Evolutionary conservation across 1,139 yeast species (phyloP), one percentile per base, ranked within the genome.

Genomic region (Taphrina deformans): DNA sequence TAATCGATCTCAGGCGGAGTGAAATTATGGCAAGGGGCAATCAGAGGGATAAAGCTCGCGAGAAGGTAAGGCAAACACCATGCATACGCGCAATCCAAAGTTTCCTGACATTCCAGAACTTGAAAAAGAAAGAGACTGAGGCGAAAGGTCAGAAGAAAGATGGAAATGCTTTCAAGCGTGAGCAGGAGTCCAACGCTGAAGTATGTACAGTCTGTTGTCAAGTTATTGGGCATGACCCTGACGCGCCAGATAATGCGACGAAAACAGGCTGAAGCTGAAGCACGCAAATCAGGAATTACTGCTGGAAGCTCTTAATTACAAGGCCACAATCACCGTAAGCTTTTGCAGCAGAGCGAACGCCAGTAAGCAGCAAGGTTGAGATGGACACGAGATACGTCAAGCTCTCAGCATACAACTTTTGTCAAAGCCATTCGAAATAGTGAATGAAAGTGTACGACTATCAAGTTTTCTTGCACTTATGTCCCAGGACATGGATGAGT

Each of bases 151-250:
- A 35, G 33, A 53, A 53, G 35, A 53, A 53, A 24, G 58, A 53
- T 24, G 58, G 58, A 18, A 53, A 53, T 38, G 58, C 58, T n/a
- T 53, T 53, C 58, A 53, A 53, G 35, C 35, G 40, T 6, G 31
- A 38, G 16, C 58, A 53, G 24, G 58, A 53, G 35, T 18, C 45
- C 14, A 53, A 53, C 24, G 58, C 58, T 7, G 58, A 53, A 33
- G 58, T 53, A 38, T 2, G 31, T 21, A 7, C n/a, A 38, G 21
- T 24, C 7, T 18, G 2, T 12, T 23, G 35, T 4, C 23, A 10
- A 6, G 2, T 16, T 21, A 44, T 18, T 44, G 33, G 9, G 21
- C 9, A 12, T 10, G 35, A n/a, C n/a, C 5, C 23, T 29, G 23
- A 48, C 21, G 2, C 10, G 27, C 1, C 9, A 53, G 45, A 53